Percentiles rank a stretch among this genome's conserved stretches.
Evolutionary conservation across 805 yeast genomes (phyloP).

Genomic region (Sugiyamaella americana): DNA sequence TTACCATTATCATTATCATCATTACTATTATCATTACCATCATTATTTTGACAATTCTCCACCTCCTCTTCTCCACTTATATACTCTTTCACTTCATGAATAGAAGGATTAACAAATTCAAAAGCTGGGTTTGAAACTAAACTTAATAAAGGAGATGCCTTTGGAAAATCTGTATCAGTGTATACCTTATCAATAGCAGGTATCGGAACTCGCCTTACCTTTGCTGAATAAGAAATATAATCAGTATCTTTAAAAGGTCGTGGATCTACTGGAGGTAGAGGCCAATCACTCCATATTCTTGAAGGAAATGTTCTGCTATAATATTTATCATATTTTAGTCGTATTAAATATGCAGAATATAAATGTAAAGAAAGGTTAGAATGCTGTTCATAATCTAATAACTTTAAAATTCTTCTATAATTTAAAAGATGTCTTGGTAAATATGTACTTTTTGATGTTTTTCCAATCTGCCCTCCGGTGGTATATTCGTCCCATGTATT

Average conservation of each 20-base stretch:
- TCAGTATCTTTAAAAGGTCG: background rate
- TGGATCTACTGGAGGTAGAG: constrained; percentile 25
- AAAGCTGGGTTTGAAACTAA: too few relatives aligned
- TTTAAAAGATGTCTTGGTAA: too few relatives aligned
- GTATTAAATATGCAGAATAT: constrained; percentile 47
- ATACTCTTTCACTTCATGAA: too few relatives aligned
- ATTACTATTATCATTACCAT: background rate
- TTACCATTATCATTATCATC: background rate
- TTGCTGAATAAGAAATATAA: constrained; percentile 15
- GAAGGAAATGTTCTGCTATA: constrained; percentile 36
- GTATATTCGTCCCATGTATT: too few relatives aligned
- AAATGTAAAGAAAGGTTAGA: constrained; percentile 58
- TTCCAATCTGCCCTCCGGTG: too few relatives aligned
- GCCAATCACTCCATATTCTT: constrained; percentile 55
- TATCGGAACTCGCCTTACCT: constrained; percentile 13
- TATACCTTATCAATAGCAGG: constrained; percentile 14
- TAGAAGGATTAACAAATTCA: too few relatives aligned
- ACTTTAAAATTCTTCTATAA: constrained; percentile 1
- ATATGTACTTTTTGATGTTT: too few relatives aligned
- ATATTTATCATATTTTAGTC: too few relatives aligned
- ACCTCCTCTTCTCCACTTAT: too few relatives aligned
- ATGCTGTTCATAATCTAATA: constrained; percentile 24
- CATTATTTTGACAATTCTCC: constrained; percentile 1
- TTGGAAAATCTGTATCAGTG: constrained; percentile 13
- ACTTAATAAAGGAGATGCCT: background rate